Percentiles rank a stretch among this genome's conserved stretches.
phyloP scores from a whole-genome alignment of 371 early-diverging fungal genomes.

The Syncephalastrum contaminatum region DNA sequence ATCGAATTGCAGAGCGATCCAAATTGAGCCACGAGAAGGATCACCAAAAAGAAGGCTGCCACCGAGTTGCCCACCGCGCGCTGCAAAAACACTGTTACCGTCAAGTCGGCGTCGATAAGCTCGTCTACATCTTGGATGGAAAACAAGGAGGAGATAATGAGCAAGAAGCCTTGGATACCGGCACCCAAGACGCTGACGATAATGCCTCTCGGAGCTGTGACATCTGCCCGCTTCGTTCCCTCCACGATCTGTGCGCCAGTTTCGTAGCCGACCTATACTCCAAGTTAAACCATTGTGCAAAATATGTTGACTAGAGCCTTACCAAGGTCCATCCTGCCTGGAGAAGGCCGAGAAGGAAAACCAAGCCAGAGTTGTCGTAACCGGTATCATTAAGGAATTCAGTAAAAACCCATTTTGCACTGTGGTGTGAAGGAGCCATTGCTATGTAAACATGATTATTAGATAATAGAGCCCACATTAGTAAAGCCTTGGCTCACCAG shows the following conservation, averaged over 20 bases:
- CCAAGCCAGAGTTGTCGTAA: slow-evolving; percentile 20
- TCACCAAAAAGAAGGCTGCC: slow-evolving; percentile 25
- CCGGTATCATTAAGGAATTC: slow-evolving; percentile 35
- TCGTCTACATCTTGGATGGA: slow-evolving; percentile 34
- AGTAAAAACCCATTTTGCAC: slow-evolving; percentile 31
- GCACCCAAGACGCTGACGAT: slow-evolving; percentile 27
- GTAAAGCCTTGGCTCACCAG: slow-evolving; percentile 5
- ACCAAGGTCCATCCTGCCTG: slow-evolving; percentile 27
- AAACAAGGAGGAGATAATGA: slow-evolving; percentile 29
- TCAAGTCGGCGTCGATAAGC: slow-evolving; percentile 14
- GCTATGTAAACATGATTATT: slow-evolving; percentile 2
- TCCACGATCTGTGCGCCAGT: slow-evolving; percentile 37
- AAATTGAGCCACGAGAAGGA: slow-evolving; percentile 24
- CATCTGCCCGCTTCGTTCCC: slow-evolving; percentile 30
- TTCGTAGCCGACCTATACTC: slow-evolving; percentile 23
- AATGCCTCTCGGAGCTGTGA: slow-evolving; percentile 36
- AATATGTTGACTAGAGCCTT: slow-evolving; percentile 8
- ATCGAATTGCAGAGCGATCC: slow-evolving; percentile 25
- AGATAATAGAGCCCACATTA: neutral
- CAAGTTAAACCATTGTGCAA: neutral
- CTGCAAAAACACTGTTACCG: slow-evolving; percentile 21
- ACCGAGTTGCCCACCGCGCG: slow-evolving; percentile 17
- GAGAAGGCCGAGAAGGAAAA: slow-evolving; percentile 30
- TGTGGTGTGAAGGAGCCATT: slow-evolving; percentile 6
- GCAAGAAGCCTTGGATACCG: slow-evolving; percentile 25